phyloP scores from a whole-genome alignment of 805 yeast species.

The Deakozyma indianensis region DNA sequence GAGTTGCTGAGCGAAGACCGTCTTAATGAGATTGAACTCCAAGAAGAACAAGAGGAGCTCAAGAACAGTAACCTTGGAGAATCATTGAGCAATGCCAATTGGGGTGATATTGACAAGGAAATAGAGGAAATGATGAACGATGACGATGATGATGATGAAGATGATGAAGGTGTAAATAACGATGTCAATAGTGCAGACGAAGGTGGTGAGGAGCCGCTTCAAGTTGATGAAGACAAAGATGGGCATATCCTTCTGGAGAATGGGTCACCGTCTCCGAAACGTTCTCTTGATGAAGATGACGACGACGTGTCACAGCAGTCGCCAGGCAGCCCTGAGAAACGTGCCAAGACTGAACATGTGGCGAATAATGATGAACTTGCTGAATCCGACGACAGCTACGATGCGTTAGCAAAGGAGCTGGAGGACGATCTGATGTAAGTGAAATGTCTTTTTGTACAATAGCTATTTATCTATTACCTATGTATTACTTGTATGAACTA shows the following conservation, averaged over 20 bases:
- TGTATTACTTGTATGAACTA: too few relatives aligned
- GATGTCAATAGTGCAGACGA: constrained; percentile 13
- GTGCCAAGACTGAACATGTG: constrained; percentile 1
- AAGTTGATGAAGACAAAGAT: constrained; percentile 3
- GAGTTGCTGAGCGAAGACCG: constrained; percentile 34
- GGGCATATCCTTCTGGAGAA: constrained; percentile 2
- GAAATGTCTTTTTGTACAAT: too few relatives aligned
- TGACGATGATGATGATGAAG: constrained; percentile 22
- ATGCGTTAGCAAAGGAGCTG: constrained; percentile 16
- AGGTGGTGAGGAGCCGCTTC: constrained; percentile 4
- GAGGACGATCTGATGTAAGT: constrained; percentile 13
- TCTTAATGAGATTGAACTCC: constrained; percentile 18
- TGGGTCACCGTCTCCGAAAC: not conserved
- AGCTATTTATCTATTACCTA: too few relatives aligned
- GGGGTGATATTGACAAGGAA: constrained; percentile 24
- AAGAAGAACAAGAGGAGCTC: constrained; percentile 27
- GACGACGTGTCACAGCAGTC: constrained; percentile 7
- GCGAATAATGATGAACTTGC: constrained; percentile 10
- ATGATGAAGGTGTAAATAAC: constrained; percentile 18
- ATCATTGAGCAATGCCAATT: constrained; percentile 8
- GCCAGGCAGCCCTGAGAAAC: not conserved
- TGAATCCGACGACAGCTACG: too few relatives aligned
- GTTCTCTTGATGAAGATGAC: constrained; percentile 5
- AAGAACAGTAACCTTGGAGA: constrained; percentile 23
- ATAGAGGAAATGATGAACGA: constrained; percentile 34